Base-by-base conservation (phyloP, 2,329 filamentous ascomycete genomes). In the Diaporthe nobilis region DNA sequence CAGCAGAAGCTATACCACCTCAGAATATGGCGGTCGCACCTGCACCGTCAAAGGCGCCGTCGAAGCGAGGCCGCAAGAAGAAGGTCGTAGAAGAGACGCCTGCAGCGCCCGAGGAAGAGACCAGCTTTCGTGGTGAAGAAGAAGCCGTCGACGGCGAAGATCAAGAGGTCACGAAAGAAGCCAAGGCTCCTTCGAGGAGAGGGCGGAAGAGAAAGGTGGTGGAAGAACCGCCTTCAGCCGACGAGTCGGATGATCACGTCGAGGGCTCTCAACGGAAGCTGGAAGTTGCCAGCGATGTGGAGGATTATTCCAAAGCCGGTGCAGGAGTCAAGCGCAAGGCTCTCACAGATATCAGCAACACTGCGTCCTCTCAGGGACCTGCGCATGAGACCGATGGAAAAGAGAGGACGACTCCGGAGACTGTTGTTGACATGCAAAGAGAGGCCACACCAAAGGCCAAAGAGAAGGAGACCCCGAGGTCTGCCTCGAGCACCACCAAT, bases 331-430 rank as follows among this genome's bases (percentile, higher is more conserved):
- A 31, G 71, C 75, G 73, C 31, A 49, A 71, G 53, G 51, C 71
- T n/a, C 68, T 77, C 12, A 34, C 58, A n/a, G 76, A 77, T 31
- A 71, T 77, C 47, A 76, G 75, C 60, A 75, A 72, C 31, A 75
- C 49, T 8, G 47, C 68, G 34, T 61, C 53, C 25, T 61, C 44
- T 15, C 25, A 44, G 28, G 34, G 20, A 22, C 28, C 42, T 20
- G 34, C 15, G 37, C 44, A 60, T n/a, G 53, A 37, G 28, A 55
- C 28, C 4, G 57, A 71, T 22, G 60, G 44, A 13, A 60, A 49
- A 20, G 15, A n/a, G 25, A 10, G 15, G 49, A 42, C 49, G 28
- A 17, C 39, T 22, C 28, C 70, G 44, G 39, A 39, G 22, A 4
- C 15, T 25, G 22, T 17, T 15, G 28, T 28, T 37, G 57, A 61